These are phyloP conservation scores for Gossypium stocksii DNA, from an alignment of 345 rosid species.

Conservation along the genomic window DNA sequence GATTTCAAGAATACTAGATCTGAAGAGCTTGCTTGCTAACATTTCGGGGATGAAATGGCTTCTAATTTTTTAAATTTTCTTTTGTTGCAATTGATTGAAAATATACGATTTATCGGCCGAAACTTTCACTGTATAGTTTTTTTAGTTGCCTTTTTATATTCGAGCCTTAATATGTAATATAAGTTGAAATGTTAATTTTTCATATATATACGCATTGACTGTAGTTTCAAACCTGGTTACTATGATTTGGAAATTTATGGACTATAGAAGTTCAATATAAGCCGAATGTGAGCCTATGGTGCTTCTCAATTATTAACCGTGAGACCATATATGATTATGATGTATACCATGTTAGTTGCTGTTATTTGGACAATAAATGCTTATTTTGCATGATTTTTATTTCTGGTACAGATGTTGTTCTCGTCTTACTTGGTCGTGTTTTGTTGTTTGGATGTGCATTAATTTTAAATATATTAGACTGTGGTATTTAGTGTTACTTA, in stretches of 20 bases:
- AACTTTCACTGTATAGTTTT: background rate
- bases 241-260: conserved; percentile 6
- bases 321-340: background rate
- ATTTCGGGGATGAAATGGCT: background rate
- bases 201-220: background rate
- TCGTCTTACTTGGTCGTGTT: background rate
- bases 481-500: conserved; percentile 5
- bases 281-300: background rate
- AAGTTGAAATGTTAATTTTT: background rate
- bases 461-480: background rate
- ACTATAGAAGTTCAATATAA: background rate
- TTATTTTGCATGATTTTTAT: background rate
- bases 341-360: conserved; percentile 12
- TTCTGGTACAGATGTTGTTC: background rate
- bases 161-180: background rate
- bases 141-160: background rate
- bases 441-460: background rate
- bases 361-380: background rate
- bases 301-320: background rate
- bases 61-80: background rate
- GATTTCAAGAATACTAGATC: background rate
- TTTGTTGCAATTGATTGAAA: background rate
- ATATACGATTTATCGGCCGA: background rate
- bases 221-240: background rate
- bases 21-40: background rate